These are phyloP conservation scores for Diplodia mutila DNA, from an alignment of 2,329 filamentous ascomycete species.

Conservation along the genomic window DNA sequence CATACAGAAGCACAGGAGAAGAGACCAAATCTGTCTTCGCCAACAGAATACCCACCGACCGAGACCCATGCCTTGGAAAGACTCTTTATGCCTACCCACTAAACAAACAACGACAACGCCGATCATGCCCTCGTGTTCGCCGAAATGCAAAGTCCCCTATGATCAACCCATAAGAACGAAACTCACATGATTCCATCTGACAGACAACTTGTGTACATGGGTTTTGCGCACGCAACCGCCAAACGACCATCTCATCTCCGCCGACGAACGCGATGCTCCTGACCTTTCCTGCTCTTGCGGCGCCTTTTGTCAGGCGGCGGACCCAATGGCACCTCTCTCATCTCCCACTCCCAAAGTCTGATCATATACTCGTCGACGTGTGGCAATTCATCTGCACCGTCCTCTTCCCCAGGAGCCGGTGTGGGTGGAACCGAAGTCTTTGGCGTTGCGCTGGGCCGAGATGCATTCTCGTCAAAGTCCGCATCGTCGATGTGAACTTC, in stretches of 20 bases:
- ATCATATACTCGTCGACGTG: conserved; percentile 27
- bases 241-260: neutral
- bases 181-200: neutral
- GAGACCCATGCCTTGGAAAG: neutral
- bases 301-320: conserved; percentile 26
- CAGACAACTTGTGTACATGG: neutral
- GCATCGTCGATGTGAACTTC: conserved; percentile 50
- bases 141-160: neutral
- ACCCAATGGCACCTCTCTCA: conserved; percentile 22
- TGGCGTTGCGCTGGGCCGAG: conserved; percentile 31
- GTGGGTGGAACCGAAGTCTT: conserved; percentile 27
- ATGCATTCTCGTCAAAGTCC: conserved; percentile 41
- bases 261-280: conserved; percentile 25
- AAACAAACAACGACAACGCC: conserved; percentile 4
- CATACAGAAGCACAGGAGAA: conserved; percentile 3
- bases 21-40: neutral
- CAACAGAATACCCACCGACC: neutral
- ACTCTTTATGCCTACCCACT: neutral
- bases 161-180: neutral
- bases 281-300: conserved; percentile 17
- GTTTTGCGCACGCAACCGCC: neutral
- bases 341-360: conserved; percentile 22
- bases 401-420: conserved; percentile 1
- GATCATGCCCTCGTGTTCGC: conserved; percentile 17
- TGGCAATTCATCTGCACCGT: neutral